These are phyloP conservation scores for Candida alai DNA, from an alignment of 805 yeast genomes.

Conservation along the genomic window DNA sequence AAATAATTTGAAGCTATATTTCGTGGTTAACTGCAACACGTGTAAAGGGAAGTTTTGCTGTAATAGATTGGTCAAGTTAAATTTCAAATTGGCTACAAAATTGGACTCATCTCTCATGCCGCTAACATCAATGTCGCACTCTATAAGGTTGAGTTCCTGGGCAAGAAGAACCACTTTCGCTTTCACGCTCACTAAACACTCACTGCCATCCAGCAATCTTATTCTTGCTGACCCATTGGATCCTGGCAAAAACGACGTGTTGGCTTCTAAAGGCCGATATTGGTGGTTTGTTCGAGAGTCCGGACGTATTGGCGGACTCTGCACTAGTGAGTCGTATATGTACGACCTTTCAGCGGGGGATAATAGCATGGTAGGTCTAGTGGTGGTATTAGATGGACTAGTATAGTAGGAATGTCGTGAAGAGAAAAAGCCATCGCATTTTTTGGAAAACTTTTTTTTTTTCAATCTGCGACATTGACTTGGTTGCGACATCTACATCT, in stretches of 20 bases:
- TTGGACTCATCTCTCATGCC: slow-evolving; percentile 79
- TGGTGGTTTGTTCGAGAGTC: slow-evolving; percentile 76
- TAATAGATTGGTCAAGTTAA: slow-evolving; percentile 54
- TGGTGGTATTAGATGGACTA: no score
- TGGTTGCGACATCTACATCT: no score
- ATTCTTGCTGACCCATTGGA: slow-evolving; percentile 93
- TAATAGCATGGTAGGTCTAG: slow-evolving; percentile 59
- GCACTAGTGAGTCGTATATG: slow-evolving; percentile 65
- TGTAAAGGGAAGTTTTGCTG: slow-evolving; percentile 49
- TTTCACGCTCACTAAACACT: slow-evolving; percentile 88
- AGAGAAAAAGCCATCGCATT: no score
- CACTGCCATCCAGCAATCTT: slow-evolving; percentile 84
- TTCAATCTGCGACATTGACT: no score
- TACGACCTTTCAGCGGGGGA: slow-evolving; percentile 77
- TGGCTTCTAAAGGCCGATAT: slow-evolving; percentile 83
- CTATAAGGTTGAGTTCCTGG: slow-evolving; percentile 42
- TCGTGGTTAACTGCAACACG: slow-evolving; percentile 60
- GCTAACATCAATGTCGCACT: slow-evolving; percentile 76
- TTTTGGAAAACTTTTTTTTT: no score
- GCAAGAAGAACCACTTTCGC: slow-evolving; percentile 61
- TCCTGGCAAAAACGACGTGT: slow-evolving; percentile 73
- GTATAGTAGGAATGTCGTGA: no score
- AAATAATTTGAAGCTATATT: slow-evolving; percentile 70
- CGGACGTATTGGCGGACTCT: slow-evolving; percentile 66
- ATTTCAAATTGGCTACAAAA: slow-evolving; percentile 58